A percentile compares a stretch with the other conserved stretches of the same genome.
These are phyloP conservation scores for Gnaphalium uliginosum DNA, from an alignment of 129 eudicot species.

Conservation along the genomic window DNA sequence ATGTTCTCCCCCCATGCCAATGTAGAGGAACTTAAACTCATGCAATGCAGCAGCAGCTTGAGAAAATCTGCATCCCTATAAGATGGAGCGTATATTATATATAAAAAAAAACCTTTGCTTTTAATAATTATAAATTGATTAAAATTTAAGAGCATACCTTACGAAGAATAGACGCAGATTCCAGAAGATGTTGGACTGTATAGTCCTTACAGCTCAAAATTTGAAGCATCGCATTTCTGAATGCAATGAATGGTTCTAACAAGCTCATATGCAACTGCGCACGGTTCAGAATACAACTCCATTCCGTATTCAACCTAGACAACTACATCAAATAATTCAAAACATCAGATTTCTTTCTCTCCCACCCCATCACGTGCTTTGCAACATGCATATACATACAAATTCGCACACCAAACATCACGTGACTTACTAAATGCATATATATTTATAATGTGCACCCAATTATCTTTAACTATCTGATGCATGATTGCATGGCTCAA, in stretches of 20 bases:
- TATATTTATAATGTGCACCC: neutral
- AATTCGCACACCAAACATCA: no score
- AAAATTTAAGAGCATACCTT: conserved; percentile 50
- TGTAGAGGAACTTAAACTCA: conserved; percentile 69
- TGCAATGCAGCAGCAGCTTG: conserved; percentile 97
- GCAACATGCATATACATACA: neutral
- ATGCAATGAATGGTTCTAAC: conserved; percentile 91
- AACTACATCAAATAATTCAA: conserved; percentile 47
- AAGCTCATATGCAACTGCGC: conserved; percentile 88
- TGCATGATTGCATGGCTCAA: no score
- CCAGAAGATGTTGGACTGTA: conserved; percentile 76
- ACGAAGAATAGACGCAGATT: conserved; percentile 88
- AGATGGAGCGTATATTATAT: conserved; percentile 12
- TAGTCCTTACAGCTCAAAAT: conserved; percentile 64
- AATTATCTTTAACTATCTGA: no score
- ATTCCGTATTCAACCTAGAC: conserved; percentile 65
- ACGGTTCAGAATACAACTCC: conserved; percentile 70
- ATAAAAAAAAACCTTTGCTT: neutral
- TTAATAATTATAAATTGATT: neutral
- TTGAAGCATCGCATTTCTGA: conserved; percentile 84
- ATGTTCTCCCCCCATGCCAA: conserved; percentile 57
- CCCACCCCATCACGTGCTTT: neutral
- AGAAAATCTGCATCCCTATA: conserved; percentile 78
- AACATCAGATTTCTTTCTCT: conserved; percentile 12
- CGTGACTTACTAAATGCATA: neutral